Percentiles rank a stretch among this genome's conserved stretches.
Conservation (phyloP, 1,284 basidiomycete species). For the Microbotryum lychnidis-dioicae region DNA sequence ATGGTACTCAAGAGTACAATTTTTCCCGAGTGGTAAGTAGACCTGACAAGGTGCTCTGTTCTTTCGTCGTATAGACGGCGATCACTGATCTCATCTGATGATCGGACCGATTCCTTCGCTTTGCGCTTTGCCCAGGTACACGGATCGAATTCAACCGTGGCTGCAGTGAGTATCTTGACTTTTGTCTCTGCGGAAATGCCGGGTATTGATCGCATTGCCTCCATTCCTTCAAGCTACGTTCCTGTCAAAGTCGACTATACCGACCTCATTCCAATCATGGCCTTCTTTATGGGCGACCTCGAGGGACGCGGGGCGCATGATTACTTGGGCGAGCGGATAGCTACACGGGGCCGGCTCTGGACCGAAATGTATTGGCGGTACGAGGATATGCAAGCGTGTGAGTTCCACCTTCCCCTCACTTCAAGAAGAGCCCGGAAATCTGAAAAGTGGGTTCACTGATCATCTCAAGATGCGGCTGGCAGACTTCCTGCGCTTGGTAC, state of each 20-base stretch:
- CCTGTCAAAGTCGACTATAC: constrained; percentile 44
- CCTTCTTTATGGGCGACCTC: constrained; percentile 51
- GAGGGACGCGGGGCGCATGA: constrained; percentile 28
- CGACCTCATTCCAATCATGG: constrained; percentile 47
- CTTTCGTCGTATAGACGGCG: constrained; percentile 16
- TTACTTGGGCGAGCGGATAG: constrained; percentile 28
- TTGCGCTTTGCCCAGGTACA: constrained; percentile 1
- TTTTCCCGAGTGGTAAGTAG: constrained; percentile 50
- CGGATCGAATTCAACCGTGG: constrained; percentile 30
- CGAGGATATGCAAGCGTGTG: constrained; percentile 17
- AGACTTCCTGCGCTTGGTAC: background rate
- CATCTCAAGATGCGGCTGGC: no score
- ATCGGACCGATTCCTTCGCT: background rate
- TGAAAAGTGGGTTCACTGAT: no score
- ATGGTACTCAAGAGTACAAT: constrained; percentile 57
- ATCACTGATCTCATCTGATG: constrained; percentile 1
- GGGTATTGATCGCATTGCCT: no score
- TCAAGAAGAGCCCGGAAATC: no score
- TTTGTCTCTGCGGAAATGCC: background rate
- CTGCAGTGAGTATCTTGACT: constrained; percentile 34
- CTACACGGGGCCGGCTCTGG: constrained; percentile 31
- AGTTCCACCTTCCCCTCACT: background rate
- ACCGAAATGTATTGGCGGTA: constrained; percentile 22
- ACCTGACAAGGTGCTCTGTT: constrained; percentile 13
- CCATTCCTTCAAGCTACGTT: constrained; percentile 25